Base-by-base conservation (phyloP, 495 filamentous ascomycete species). In the Lentithecium fluviatile region DNA sequence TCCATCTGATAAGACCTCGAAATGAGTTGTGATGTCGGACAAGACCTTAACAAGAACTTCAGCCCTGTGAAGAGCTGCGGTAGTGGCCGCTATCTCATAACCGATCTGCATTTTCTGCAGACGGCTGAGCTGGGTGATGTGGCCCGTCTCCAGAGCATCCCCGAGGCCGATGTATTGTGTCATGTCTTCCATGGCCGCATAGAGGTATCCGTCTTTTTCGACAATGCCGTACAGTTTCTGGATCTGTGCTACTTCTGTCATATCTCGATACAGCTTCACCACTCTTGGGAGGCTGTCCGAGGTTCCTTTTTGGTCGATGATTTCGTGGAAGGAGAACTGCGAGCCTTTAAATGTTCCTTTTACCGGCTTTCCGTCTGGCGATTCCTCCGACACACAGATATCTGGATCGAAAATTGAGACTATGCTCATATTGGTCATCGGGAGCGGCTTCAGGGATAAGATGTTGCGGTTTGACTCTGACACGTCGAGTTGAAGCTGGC, bases 181-280 rank as follows among this genome's bases (percentile, higher is more conserved):
- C 40, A 43, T 43, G 40, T 43, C 40, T 43, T 43, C 40, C 40
- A 43, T 43, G 40, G 40, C 40, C 4, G 40, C 40, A 43, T 43
- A 43, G 15, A 43, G 40, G 40, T 13, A 15, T 13, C 19, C 40
- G 15, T 43, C 40, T 43, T 43, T 43, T 43, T 43, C 40, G 5
- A 43, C 40, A 43, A 43, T 43, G 40, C 40, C 40, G 15, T 43
- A 43, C 5, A 43, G 40, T 43, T 5, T 43, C 40, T 43, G 40
- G 15, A 43, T 13, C 40, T 43, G 40, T 43, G 40, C 40, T 43
- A 43, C 40, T 43, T 43, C 40, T 43, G 40, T 13, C 40, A 43
- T 43, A 13, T 43, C 40, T 43, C 15, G 40, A 43, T 43, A 43
- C 5, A 43, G 40, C 40, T 43, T 43, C 5, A 43, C 40, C 15